Evolutionary conservation across 768 basidiomycete species (phyloP), one percentile per base, ranked within the genome.

Genomic region (Chalciporus piperatus): DNA sequence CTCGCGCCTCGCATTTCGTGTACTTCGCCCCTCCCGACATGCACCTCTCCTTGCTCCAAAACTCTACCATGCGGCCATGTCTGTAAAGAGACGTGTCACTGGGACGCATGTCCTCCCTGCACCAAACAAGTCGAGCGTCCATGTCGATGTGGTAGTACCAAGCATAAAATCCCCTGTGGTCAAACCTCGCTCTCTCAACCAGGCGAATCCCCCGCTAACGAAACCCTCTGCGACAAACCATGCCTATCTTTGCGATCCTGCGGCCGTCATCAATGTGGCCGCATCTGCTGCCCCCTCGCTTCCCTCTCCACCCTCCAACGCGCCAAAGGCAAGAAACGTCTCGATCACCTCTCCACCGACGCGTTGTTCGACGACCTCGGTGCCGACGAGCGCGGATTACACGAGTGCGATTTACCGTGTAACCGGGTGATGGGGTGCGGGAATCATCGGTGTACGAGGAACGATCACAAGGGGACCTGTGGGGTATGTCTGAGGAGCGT

Each of bases 221-320:
- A 89, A 46, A 77, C 94, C 38, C 67, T 87, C 1, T 98, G 97
- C 68, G 87, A 92, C 50, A 79, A 81, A 28, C 80, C 84, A 1
- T 99, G 97, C 64, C 71, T 73, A 17, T 89, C 85, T 0, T 72
- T 92, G 10, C 81, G 93, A 14, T 78, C 81, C 8, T 98, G 97
- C 63, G 92, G 95, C 0, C 76, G 84, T 19, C 97, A 99, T 61
- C 84, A 87, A 55, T 98, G 97, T 64, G 75, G 76, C 16, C 78
- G 94, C 4, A 52, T 86, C 9, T 98, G 97, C 65, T 99, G 97
- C 61, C 95, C 97, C 0, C 78, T 98, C 0, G 87, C 92, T 0
- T 81, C 77, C 17, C 70, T 89, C 5, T 75, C 78, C 12, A 61
- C 68, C 13, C 54, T 67, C 19, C 76, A 77, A 58, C 89, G 87